Evolutionary conservation across 2,329 filamentous ascomycete species (phyloP).

Genomic region (Trichothecium sympodiale): DNA sequence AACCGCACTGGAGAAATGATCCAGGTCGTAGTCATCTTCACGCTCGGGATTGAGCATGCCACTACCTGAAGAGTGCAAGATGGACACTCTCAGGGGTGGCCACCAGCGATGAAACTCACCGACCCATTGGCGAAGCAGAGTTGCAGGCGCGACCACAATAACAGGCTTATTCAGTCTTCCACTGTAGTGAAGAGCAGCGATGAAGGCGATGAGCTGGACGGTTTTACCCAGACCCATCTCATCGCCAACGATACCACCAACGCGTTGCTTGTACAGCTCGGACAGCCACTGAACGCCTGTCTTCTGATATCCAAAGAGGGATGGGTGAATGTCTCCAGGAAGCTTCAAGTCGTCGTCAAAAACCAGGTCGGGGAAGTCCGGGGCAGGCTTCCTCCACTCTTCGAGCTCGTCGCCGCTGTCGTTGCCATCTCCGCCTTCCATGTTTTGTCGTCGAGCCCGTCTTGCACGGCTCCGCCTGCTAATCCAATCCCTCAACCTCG

Average conservation of each 20-base stretch:
- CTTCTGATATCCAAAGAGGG: constrained; percentile 93
- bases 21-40: constrained; percentile 40
- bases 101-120: constrained; percentile 99
- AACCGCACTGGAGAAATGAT: constrained; percentile 24
- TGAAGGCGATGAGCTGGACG: constrained; percentile 58
- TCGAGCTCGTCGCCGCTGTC: constrained; percentile 34
- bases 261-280: constrained; percentile 78
- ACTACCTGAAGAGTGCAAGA: constrained; percentile 88
- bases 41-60: constrained; percentile 83
- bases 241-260: constrained; percentile 90
- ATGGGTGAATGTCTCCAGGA: constrained; percentile 86
- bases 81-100: constrained; percentile 94
- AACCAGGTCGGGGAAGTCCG: constrained; percentile 63
- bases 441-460: constrained; percentile 26
- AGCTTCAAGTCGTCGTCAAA: constrained; percentile 69
- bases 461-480: constrained; percentile 32
- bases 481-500: constrained; percentile 66
- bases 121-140: constrained; percentile 94
- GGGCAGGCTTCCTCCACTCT: constrained; percentile 81
- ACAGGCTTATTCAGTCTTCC: constrained; percentile 73
- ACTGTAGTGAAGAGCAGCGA: constrained; percentile 88
- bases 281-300: constrained; percentile 94
- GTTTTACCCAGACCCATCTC: constrained; percentile 99
- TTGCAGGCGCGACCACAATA: constrained; percentile 87
- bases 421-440: constrained; percentile 20